phyloP scores from a whole-genome alignment of 768 basidiomycete species.

The Mycena sanguinolenta region DNA sequence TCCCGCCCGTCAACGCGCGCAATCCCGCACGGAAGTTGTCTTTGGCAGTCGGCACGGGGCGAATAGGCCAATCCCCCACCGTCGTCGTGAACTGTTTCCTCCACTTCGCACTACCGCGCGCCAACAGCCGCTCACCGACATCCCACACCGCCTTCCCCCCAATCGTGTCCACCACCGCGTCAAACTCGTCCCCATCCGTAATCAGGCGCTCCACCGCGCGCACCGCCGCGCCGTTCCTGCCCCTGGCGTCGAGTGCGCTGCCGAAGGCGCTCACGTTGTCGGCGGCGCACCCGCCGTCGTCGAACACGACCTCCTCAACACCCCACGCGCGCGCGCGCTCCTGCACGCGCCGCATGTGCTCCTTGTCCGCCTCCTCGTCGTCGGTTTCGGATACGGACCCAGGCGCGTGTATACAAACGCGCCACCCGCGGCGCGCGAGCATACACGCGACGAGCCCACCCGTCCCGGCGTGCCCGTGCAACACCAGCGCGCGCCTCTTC shows the following conservation, averaged over 20 bases:
- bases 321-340: constrained; percentile 76
- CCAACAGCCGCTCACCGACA: constrained; percentile 74
- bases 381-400: constrained; percentile 41
- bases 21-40: constrained; percentile 83
- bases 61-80: constrained; percentile 77
- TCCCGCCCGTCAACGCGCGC: constrained; percentile 60
- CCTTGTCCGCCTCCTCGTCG: constrained; percentile 51
- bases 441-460: constrained; percentile 87
- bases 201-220: constrained; percentile 65
- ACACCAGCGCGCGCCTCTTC: constrained; percentile 64
- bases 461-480: constrained; percentile 80
- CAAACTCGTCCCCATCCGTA: constrained; percentile 73
- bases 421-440: constrained; percentile 77
- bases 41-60: constrained; percentile 75
- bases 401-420: constrained; percentile 78
- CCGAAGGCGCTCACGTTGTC: not conserved
- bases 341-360: constrained; percentile 62
- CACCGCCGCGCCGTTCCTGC: constrained; percentile 60
- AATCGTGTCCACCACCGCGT: constrained; percentile 86
- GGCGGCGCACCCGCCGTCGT: constrained; percentile 56
- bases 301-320: constrained; percentile 84
- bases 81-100: constrained; percentile 81
- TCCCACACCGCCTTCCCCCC: constrained; percentile 88
- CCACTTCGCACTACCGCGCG: constrained; percentile 43
- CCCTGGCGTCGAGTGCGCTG: constrained; percentile 43